Conservation (phyloP, 257 asterid genomes). For the Plantago major region DNA sequence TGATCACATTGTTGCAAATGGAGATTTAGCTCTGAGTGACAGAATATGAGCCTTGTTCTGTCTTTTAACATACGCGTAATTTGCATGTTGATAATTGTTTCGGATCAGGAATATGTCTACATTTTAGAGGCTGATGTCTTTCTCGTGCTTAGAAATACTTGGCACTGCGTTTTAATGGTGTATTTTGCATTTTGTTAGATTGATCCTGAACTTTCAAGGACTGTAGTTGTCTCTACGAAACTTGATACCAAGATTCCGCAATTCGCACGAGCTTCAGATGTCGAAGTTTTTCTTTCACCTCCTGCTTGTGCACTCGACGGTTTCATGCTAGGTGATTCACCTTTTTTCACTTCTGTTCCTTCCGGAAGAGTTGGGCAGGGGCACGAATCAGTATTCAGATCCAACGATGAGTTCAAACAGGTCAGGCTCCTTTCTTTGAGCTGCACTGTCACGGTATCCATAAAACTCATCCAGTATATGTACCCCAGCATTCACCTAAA, state of each 20-base stretch:
- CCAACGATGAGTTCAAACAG: slow-evolving; percentile 96
- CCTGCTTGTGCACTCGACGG: slow-evolving; percentile 89
- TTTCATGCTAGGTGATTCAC: slow-evolving; percentile 93
- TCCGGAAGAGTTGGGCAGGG: slow-evolving; percentile 96
- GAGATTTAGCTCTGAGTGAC: background rate
- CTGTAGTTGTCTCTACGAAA: slow-evolving; percentile 90
- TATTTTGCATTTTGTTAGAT: slow-evolving; percentile 41
- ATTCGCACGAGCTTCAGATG: slow-evolving; percentile 96
- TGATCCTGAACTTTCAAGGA: slow-evolving; percentile 96
- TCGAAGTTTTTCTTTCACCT: slow-evolving; percentile 95
- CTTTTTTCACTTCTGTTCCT: slow-evolving; percentile 97
- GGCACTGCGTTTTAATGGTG: background rate
- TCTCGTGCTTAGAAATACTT: background rate
- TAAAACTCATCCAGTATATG: background rate
- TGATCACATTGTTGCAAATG: background rate
- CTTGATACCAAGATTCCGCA: slow-evolving; percentile 97
- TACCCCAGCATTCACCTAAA: background rate
- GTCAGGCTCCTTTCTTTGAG: slow-evolving; percentile 29
- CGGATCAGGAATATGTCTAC: too few species aligned
- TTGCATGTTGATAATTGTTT: too few species aligned
- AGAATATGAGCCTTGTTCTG: background rate
- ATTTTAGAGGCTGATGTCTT: background rate
- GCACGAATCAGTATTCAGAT: slow-evolving; percentile 47
- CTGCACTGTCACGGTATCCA: slow-evolving; percentile 11
- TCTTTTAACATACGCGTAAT: too few species aligned